phyloP scores from a whole-genome alignment of 176 grass and related monocot species.

The Chrysopogon serrulatus region DNA sequence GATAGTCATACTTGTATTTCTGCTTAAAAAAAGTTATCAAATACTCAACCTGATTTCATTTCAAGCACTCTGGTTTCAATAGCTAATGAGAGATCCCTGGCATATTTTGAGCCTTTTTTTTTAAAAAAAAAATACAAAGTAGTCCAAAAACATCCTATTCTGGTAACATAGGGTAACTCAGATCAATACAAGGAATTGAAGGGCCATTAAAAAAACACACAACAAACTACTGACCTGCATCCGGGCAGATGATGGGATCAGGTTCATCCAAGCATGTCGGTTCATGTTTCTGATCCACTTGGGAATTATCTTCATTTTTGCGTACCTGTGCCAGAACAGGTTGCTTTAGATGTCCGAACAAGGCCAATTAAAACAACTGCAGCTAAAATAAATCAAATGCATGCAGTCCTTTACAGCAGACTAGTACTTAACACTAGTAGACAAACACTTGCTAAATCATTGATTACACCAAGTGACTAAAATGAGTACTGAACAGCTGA shows the following conservation, averaged over 20 bases:
- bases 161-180: neutral
- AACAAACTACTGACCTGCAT: slow-evolving; percentile 41
- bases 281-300: slow-evolving; percentile 31
- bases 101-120: neutral
- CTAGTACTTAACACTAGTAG: neutral
- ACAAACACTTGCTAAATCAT: no score
- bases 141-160: neutral
- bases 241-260: slow-evolving; percentile 26
- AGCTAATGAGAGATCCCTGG: neutral
- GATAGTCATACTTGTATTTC: neutral
- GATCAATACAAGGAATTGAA: neutral
- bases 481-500: no score
- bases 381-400: neutral
- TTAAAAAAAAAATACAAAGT: neutral
- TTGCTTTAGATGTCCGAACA: neutral
- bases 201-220: neutral
- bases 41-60: slow-evolving; percentile 5
- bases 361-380: neutral
- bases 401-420: neutral
- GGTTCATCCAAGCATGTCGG: slow-evolving; percentile 30
- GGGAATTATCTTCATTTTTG: slow-evolving; percentile 48
- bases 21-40: neutral
- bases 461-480: no score
- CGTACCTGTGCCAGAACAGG: slow-evolving; percentile 49
- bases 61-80: neutral